Evolutionary conservation across 805 yeast species (phyloP).

Genomic region (Ogataea philodendri): DNA sequence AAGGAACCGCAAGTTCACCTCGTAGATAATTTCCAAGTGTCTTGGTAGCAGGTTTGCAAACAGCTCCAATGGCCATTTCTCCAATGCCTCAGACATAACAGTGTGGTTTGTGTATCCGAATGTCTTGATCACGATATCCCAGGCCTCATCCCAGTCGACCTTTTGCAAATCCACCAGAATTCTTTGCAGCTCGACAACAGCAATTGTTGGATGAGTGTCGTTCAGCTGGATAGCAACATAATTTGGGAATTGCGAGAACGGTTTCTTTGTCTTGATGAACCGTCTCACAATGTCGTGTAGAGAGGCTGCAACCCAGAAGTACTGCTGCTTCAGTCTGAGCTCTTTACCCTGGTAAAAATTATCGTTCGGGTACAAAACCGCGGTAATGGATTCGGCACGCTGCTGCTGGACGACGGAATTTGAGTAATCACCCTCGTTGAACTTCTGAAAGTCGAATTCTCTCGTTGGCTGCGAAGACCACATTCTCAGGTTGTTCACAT

Average conservation of each 20-base stretch:
- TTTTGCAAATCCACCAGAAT: constrained; percentile 81
- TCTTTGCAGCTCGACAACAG: constrained; percentile 86
- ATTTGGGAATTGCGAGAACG: constrained; percentile 83
- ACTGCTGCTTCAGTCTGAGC: constrained; percentile 89
- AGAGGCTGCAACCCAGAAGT: constrained; percentile 96
- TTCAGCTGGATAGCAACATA: constrained; percentile 89
- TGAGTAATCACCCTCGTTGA: constrained; percentile 87
- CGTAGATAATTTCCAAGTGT: constrained; percentile 86
- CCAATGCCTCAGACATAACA: constrained; percentile 91
- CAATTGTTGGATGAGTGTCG: constrained; percentile 93
- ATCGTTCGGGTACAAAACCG: constrained; percentile 91
- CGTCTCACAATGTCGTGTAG: constrained; percentile 87
- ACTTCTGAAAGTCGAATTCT: constrained; percentile 87
- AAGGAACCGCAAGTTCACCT: constrained; percentile 76
- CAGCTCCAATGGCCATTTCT: constrained; percentile 90
- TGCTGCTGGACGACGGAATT: constrained; percentile 83
- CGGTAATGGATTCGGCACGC: constrained; percentile 86
- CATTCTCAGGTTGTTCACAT: constrained; percentile 83
- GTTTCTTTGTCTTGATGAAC: constrained; percentile 70
- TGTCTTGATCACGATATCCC: constrained; percentile 76
- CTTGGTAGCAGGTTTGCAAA: constrained; percentile 80
- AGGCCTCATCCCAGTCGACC: constrained; percentile 78
- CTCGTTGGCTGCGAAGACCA: constrained; percentile 90
- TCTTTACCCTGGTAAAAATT: constrained; percentile 90
- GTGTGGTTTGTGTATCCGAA: constrained; percentile 95